These are phyloP conservation scores for Neurospora sp. DNA, from an alignment of 2,329 filamentous ascomycete species.

Conservation along the genomic window DNA sequence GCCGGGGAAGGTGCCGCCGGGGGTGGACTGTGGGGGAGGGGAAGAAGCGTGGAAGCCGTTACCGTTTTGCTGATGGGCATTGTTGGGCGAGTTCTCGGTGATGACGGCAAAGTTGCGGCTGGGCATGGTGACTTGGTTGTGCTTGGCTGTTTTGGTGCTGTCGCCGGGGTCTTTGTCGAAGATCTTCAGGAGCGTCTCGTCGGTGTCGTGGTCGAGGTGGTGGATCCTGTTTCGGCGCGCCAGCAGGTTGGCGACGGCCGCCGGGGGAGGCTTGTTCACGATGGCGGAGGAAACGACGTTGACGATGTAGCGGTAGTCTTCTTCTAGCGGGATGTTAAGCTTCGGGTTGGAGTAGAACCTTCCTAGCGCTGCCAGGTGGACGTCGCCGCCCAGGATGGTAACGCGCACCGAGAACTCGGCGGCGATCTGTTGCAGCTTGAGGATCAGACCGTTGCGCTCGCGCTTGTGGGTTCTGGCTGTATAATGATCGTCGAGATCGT, in stretches of 20 bases:
- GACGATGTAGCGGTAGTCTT: constrained; percentile 92
- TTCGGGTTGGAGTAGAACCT: constrained; percentile 93
- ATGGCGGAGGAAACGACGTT: constrained; percentile 93
- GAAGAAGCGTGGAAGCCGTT: constrained; percentile 4
- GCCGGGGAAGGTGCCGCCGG: constrained; percentile 13
- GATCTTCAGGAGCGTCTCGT: constrained; percentile 88
- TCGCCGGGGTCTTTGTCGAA: constrained; percentile 82
- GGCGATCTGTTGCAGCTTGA: constrained; percentile 73
- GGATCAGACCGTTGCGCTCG: constrained; percentile 70
- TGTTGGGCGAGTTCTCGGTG: constrained; percentile 70
- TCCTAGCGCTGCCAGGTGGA: constrained; percentile 84
- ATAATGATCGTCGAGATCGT: constrained; percentile 94
- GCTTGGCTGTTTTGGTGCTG: constrained; percentile 60
- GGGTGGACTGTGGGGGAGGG: constrained; percentile 7
- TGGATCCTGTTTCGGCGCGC: constrained; percentile 81
- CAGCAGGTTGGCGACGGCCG: constrained; percentile 79
- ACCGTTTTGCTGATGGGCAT: constrained; percentile 16
- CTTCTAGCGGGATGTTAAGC: constrained; percentile 69
- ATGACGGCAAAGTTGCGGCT: constrained; percentile 90
- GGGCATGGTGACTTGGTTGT: constrained; percentile 82
- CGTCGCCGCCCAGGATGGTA: constrained; percentile 88
- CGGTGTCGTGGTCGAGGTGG: constrained; percentile 61
- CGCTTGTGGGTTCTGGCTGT: constrained; percentile 85
- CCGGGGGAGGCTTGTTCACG: constrained; percentile 86
- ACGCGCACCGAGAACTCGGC: constrained; percentile 80